Evolutionary conservation across 148 eudicot species (phyloP), one percentile per base, ranked within the genome.

Genomic region (Fagopyrum esculentum): DNA sequence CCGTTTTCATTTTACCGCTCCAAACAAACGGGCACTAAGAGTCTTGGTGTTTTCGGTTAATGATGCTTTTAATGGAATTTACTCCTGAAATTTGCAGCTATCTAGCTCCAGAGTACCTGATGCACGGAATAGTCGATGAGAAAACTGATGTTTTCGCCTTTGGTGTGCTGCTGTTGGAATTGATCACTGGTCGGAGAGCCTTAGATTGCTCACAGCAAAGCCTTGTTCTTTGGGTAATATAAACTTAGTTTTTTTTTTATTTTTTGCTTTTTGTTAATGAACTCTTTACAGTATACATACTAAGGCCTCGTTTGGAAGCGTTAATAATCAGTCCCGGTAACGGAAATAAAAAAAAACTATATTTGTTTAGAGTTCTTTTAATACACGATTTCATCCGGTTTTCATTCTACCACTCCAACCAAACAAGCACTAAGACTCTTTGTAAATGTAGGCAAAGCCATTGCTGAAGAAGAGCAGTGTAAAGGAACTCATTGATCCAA

Each of bases 71-170:
- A 51, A 9, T 15, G 29, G 40, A 59, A 57, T 60, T 16, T 48
- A 9, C 44, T 5, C 13, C 8, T 10, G 35, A 11, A 29, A 16
- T 4, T 1, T 72, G 73, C 83, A 93, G 97, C 22, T 93, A 93
- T 81, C 87, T 93, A 54, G 93, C 98, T 60, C 98, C 98, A 6
- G 98, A 93, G 85, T 93, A 81, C 87, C 70, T 91, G 50, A 91
- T 93, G 98, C 98, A 93, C 12, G 95, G 98, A 45, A 89, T 89
- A 55, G 91, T 93, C 1, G 97, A 93, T 43, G 98, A 93, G 80
- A 91, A 89, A 76, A 93, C 98, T 6, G 97, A 93, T 78, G 95
- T 93, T 40, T 93, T 84, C 76, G 89, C 98, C 22, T 93, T 82
- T 71, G 98, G 98, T 30, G 97, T 93, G 73, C 84, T 93, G 73